These are phyloP conservation scores for Millerago galiae DNA, from an alignment of 805 yeast genomes.

Conservation along the genomic window DNA sequence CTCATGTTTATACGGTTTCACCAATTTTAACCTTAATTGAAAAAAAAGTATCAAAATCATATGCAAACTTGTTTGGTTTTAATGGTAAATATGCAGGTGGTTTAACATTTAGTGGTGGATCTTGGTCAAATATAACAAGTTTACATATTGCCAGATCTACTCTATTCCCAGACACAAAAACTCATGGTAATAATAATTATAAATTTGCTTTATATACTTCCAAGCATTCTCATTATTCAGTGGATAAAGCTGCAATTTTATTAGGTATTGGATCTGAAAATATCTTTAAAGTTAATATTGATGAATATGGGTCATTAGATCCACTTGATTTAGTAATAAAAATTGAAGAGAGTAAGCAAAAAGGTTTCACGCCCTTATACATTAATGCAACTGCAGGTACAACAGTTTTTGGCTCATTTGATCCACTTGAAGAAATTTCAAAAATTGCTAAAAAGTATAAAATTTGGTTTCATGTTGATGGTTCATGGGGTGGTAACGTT, in stretches of 20 bases:
- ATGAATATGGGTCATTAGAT: conserved; percentile 50
- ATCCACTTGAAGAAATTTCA: conserved; percentile 53
- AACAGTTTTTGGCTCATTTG: conserved; percentile 81
- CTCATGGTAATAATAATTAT: conserved; percentile 43
- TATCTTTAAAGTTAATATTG: conserved; percentile 59
- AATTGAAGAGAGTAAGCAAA: conserved; percentile 35
- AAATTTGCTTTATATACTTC: conserved; percentile 69
- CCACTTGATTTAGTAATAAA: conserved; percentile 37
- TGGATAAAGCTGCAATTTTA: conserved; percentile 74
- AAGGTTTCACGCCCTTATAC: conserved; percentile 70
- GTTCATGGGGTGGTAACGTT: conserved; percentile 88
- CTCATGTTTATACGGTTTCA: conserved; percentile 80
- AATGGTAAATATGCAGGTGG: conserved; percentile 60
- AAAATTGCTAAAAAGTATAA: conserved; percentile 44
- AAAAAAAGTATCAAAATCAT: conserved; percentile 56
- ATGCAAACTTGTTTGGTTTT: conserved; percentile 63
- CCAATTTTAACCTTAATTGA: conserved; percentile 76
- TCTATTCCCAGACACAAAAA: conserved; percentile 63
- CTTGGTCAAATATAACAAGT: conserved; percentile 78
- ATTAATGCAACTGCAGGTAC: conserved; percentile 85
- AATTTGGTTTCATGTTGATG: conserved; percentile 82
- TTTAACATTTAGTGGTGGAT: conserved; percentile 79
- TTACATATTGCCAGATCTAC: conserved; percentile 69
- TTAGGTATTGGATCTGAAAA: conserved; percentile 61
- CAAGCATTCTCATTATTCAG: conserved; percentile 70